Conservation (phyloP, 805 yeast species). For the Candida corydali region DNA sequence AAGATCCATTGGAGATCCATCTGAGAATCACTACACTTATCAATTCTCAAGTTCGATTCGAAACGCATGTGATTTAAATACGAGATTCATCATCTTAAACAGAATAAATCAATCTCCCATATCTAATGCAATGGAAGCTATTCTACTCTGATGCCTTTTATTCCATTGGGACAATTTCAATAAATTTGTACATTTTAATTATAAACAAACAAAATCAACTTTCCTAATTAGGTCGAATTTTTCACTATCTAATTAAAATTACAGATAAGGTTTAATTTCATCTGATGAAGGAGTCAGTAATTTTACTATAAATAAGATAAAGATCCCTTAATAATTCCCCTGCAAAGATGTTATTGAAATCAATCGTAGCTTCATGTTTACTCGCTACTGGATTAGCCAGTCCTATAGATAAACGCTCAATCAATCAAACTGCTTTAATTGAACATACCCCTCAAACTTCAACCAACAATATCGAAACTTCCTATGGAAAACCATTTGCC, state of each 20-base stretch:
- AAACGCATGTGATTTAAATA: too few species aligned
- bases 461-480: slow-evolving; percentile 15
- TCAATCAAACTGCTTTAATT: slow-evolving; percentile 12
- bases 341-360: not conserved
- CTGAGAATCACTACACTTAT: too few species aligned
- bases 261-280: not conserved
- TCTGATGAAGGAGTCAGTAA: too few species aligned
- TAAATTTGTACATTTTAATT: not conserved
- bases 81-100: too few species aligned
- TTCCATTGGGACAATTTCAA: not conserved
- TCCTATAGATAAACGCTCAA: slow-evolving; percentile 14
- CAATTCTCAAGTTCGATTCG: too few species aligned
- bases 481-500: slow-evolving; percentile 28
- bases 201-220: not conserved
- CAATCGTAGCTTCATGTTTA: not conserved
- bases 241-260: not conserved
- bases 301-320: too few species aligned
- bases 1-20: too few species aligned
- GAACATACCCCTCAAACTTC: slow-evolving; percentile 9
- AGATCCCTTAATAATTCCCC: too few species aligned
- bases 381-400: slow-evolving; percentile 13
- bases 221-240: not conserved
- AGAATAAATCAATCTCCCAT: not conserved
- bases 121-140: not conserved
- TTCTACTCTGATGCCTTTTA: not conserved